Base-by-base conservation (phyloP, 805 yeast genomes). In the Saccharomycopsis lassenensis region DNA sequence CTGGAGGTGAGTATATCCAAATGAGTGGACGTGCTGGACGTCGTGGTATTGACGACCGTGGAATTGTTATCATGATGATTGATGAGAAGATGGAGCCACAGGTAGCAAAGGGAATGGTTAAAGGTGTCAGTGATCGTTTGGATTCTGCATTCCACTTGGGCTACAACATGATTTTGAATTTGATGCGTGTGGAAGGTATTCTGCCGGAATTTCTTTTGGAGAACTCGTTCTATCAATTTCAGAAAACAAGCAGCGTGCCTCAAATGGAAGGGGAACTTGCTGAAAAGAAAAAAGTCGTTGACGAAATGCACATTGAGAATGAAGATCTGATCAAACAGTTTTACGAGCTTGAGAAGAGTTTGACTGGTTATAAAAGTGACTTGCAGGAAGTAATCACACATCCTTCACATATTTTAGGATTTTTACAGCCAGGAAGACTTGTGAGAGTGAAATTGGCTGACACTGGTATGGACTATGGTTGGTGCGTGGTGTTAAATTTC, bases 1-100 rank as follows among this genome's bases (percentile, higher is more conserved):
- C 95, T 39, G 98, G 98, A 41, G 99, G 99, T 65, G 99, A 91
- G 62, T 91, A 91, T 60, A 91, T 91, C 54, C 99, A 91, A 63
- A 91, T 91, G 99, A 84, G 95, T 30, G 99, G 99, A 47, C 77
- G 99, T 60, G 99, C 99, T 16, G 99, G 99, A 50, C 87, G 98
- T 68, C 83, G 98, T 70, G 99, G 99, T 54, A 71, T 91, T 49
- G 99, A 91, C 69, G 98, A 91, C 57, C 80, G 98, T 57, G 99
- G 99, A 62, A 86, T 91, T 58, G 99, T 91, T 33, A 91, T 91
- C 48, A 83, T 91, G 91, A 91, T 91, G 99, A 86, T 91, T 56
- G 97, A 91, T 56, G 97, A 91, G 56, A 91, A 91, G 53, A 91
- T 91, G 99, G 98, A 91, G 57, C 98, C 99, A 3, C 93, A 87